Conservation (phyloP, 202 grass and related monocot species). For the Miscanthus sacchariflorus region DNA sequence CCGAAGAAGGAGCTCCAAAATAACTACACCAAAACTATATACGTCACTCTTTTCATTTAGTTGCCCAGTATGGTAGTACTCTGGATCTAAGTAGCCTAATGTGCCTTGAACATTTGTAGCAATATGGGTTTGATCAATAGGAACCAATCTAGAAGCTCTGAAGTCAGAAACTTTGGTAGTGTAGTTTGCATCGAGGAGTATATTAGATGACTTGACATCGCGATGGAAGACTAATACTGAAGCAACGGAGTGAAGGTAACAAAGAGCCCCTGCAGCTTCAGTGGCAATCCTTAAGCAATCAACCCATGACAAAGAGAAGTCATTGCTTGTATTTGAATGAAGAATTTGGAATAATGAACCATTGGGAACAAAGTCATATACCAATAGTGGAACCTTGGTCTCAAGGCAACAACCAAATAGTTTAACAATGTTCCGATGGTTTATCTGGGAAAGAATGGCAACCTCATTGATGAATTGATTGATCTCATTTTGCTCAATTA, state of each 20-base stretch:
- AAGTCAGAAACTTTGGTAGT: neutral
- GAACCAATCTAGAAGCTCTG: neutral
- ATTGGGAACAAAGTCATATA: neutral
- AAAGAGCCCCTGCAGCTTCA: neutral
- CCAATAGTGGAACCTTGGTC: neutral
- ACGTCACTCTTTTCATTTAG: neutral
- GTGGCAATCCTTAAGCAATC: neutral
- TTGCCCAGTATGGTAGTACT: neutral
- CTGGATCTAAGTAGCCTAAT: neutral
- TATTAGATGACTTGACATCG: neutral
- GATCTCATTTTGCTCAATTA: neutral
- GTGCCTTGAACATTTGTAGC: neutral
- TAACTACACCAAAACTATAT: neutral
- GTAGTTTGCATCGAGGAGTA: neutral
- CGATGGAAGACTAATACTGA: neutral
- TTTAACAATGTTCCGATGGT: neutral
- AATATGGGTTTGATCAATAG: neutral
- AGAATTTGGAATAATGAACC: neutral
- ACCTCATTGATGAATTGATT: neutral
- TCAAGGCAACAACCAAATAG: neutral
- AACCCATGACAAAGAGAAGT: neutral
- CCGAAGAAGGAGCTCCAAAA: neutral
- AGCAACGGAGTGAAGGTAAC: neutral
- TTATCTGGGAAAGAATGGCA: neutral
- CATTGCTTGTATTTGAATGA: neutral